Base-by-base conservation (phyloP, 176 grass and related monocot species). In the Tillandsia leiboldiana region DNA sequence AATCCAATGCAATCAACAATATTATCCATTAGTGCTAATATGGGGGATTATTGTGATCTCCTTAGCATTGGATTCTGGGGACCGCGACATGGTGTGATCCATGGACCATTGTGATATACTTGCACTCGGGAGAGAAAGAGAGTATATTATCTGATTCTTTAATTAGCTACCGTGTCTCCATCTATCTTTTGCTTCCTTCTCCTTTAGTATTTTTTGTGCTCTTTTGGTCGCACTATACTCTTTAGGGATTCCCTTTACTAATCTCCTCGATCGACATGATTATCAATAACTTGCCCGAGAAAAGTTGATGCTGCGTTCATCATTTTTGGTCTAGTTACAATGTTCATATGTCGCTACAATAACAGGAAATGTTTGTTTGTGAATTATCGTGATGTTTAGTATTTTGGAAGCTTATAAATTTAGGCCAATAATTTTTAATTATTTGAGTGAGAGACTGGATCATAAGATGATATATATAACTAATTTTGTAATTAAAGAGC, bases 131-230 rank as follows among this genome's bases (percentile, higher is more conserved):
- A 13, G 76, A 42, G 33, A 7, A 6, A 42, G 7, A 42, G 33
- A 42, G 33, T 70, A 70, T 62, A 13, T 70, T 26, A 51, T 78
- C 26, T 53, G 9, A 61, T 50, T 66, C 71, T n/a, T n/a, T n/a
- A n/a, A 65, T 79, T 50, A n/a, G 69, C 72, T 72, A 72, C 53
- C 42, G 72, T 79, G 69, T 79, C 77, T 65, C 68, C 49, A 79
- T 79, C 68, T 14, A 64, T 69, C 76, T 79, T 63, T 65, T 50
- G 73, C 78, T 62, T 47, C 76, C 23, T 49, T 49, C 50, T 70
- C 18, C 51, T 52, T 70, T 70, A 13, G 15, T 12, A n/a, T 56
- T 12, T 56, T 57, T 17, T 13, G n/a, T 1, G 13, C 13, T 57
- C 53, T 17, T 15, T 57, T 5, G 13, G 13, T 57, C 53, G 3